Conservation (phyloP, 371 early-diverging fungal species). For the Apophysomyces trapeziformis region DNA sequence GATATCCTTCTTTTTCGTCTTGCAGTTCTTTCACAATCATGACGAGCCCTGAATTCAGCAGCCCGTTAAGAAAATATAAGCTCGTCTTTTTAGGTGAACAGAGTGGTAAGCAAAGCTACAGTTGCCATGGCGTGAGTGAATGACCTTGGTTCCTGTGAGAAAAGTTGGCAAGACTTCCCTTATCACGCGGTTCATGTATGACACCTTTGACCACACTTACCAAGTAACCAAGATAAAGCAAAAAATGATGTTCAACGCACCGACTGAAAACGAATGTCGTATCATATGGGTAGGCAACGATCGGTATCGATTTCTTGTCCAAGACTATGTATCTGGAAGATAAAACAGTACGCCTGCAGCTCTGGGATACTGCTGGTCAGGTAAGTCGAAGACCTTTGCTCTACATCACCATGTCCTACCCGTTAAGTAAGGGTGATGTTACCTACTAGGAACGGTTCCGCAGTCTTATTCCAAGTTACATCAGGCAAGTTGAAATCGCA, state of each 20-base stretch:
- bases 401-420: no score
- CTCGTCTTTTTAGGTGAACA: slow-evolving; percentile 96
- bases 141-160: not conserved
- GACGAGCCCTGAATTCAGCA: slow-evolving; percentile 43
- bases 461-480: slow-evolving; percentile 97
- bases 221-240: slow-evolving; percentile 59
- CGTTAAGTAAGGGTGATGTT: not conserved
- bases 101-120: slow-evolving; percentile 69
- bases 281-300: slow-evolving; percentile 83
- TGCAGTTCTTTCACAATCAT: slow-evolving; percentile 12
- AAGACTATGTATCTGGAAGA: slow-evolving; percentile 99
- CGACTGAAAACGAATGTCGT: not conserved
- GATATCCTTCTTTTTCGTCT: not conserved
- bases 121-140: not conserved
- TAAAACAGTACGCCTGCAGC: slow-evolving; percentile 95
- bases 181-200: slow-evolving; percentile 99
- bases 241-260: not conserved
- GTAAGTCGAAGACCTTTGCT: slow-evolving; percentile 47
- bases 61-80: slow-evolving; percentile 87
- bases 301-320: slow-evolving; percentile 99
- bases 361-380: slow-evolving; percentile 99
- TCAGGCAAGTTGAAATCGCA: slow-evolving; percentile 54
- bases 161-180: slow-evolving; percentile 99
- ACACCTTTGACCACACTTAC: slow-evolving; percentile 97
- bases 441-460: slow-evolving; percentile 88